These are phyloP conservation scores for Ophiostoma sp. DNA, from an alignment of 2,329 filamentous ascomycete species.

Conservation along the genomic window DNA sequence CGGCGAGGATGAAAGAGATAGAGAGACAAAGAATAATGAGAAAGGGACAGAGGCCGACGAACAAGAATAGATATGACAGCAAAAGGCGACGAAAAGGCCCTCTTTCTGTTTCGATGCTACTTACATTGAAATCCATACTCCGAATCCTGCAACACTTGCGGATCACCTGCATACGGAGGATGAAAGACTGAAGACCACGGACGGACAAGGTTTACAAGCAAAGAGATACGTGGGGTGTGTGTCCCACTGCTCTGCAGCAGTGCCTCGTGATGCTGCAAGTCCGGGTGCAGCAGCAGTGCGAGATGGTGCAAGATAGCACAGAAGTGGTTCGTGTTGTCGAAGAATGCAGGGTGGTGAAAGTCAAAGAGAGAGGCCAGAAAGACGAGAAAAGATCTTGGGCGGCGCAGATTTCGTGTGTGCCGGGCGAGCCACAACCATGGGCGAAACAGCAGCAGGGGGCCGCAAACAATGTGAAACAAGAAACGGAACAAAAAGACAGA, in stretches of 20 bases:
- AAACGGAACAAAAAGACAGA: background rate
- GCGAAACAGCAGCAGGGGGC: background rate
- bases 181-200: background rate
- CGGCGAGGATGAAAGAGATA: background rate
- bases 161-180: conserved; percentile 12
- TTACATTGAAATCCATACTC: background rate
- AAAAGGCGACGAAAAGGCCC: background rate
- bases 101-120: background rate
- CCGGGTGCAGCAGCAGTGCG: background rate
- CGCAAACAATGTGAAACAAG: background rate
- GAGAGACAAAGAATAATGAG: background rate
- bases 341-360: conserved; percentile 1
- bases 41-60: background rate
- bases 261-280: conserved; percentile 10
- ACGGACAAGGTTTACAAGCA: background rate
- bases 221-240: background rate
- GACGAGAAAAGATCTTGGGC: background rate
- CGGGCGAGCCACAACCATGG: background rate
- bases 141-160: background rate
- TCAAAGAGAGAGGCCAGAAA: background rate
- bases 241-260: conserved; percentile 1
- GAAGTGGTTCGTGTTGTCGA: background rate
- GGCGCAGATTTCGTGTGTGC: background rate
- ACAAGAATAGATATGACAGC: background rate
- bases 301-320: background rate